A percentile compares a stretch with the other conserved stretches of the same genome.
phyloP scores from a whole-genome alignment of 2,329 filamentous ascomycete species.

The Coniosporium tulheliwenetii region DNA sequence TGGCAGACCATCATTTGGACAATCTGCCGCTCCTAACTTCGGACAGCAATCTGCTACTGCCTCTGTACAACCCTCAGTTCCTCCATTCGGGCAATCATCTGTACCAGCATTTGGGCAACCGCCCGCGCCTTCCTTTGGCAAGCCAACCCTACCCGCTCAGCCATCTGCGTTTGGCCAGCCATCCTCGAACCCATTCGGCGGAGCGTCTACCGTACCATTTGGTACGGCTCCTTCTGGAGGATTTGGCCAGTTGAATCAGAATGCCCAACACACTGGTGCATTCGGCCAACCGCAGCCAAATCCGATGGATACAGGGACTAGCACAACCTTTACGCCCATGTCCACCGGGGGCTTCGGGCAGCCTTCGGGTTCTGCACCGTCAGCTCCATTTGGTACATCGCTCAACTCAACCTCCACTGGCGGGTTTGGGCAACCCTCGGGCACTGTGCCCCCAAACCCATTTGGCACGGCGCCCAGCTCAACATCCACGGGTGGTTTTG shows the following conservation, averaged over 20 bases:
- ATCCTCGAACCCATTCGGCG: constrained; percentile 1
- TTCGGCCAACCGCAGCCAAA: constrained; percentile 10
- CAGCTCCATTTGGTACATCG: constrained; percentile 10
- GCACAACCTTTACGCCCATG: not conserved
- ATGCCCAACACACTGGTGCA: constrained; percentile 7
- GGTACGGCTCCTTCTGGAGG: not conserved
- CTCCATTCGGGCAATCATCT: constrained; percentile 11
- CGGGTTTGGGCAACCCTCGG: constrained; percentile 1
- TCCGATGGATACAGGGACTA: constrained; percentile 3
- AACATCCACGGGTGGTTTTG: not conserved
- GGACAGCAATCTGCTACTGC: constrained; percentile 4
- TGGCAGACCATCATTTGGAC: constrained; percentile 1
- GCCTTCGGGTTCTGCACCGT: not conserved
- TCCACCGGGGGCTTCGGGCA: constrained; percentile 1
- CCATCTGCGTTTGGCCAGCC: constrained; percentile 5
- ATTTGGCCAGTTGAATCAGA: not conserved
- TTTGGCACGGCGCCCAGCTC: constrained; percentile 5
- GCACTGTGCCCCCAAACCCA: constrained; percentile 8
- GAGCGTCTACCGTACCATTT: not conserved
- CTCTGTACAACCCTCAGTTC: constrained; percentile 15
- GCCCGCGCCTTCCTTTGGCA: constrained; percentile 8
- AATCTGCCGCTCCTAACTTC: not conserved
- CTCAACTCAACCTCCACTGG: not conserved
- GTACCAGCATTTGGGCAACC: constrained; percentile 4
- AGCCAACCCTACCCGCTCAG: constrained; percentile 5